Percentiles rank a stretch among this genome's conserved stretches.
These are phyloP conservation scores for Cercospora zeina DNA, from an alignment of 2,329 filamentous ascomycete species.

Conservation along the genomic window DNA sequence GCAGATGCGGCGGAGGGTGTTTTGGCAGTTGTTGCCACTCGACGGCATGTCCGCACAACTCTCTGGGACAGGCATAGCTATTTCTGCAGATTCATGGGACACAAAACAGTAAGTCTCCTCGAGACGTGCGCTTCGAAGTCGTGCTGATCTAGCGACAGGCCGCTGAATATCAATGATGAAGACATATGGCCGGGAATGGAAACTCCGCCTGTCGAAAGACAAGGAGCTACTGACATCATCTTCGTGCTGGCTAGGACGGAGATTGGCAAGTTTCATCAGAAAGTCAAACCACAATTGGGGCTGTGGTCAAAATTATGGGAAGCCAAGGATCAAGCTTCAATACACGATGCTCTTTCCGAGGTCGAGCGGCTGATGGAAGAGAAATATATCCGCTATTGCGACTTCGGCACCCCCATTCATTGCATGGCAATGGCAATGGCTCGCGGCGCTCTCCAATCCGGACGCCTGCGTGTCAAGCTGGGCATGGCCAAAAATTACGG, in stretches of 20 bases:
- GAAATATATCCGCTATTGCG: constrained; percentile 50
- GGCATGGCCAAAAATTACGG: constrained; percentile 41
- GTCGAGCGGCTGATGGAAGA: constrained; percentile 48
- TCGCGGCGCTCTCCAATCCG: constrained; percentile 47
- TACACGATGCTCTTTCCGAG: constrained; percentile 40
- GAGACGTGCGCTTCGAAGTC: background rate
- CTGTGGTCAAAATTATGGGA: constrained; percentile 30
- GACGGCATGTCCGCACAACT: constrained; percentile 46
- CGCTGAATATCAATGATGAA: constrained; percentile 42
- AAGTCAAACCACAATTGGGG: constrained; percentile 27
- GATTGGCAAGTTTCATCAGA: constrained; percentile 45
- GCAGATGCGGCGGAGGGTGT: constrained; percentile 62
- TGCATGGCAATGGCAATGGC: constrained; percentile 50
- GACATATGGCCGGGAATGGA: constrained; percentile 48
- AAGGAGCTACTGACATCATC: constrained; percentile 57
- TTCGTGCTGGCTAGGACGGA: constrained; percentile 49
- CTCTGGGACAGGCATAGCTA: constrained; percentile 37
- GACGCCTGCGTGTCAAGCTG: constrained; percentile 51
- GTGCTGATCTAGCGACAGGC: constrained; percentile 11
- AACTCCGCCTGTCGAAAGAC: constrained; percentile 48
- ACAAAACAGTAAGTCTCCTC: constrained; percentile 29
- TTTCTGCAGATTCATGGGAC: constrained; percentile 36
- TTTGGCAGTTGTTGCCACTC: constrained; percentile 64
- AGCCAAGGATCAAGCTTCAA: constrained; percentile 17
- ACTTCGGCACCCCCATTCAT: constrained; percentile 47